phyloP scores from a whole-genome alignment of 306 rosid species.

The Arachis hypogaea region DNA sequence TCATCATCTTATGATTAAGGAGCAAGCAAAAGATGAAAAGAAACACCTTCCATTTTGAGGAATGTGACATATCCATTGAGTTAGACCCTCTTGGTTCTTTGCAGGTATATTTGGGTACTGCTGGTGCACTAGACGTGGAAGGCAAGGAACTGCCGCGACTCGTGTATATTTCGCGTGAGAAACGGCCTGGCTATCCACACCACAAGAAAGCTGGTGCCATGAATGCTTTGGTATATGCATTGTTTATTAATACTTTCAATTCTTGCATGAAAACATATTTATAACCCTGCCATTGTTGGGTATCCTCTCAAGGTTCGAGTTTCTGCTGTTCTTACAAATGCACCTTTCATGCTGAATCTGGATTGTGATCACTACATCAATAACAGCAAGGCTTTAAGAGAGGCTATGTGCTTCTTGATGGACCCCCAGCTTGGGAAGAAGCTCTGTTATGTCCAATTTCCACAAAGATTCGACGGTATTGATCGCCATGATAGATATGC shows the following conservation, averaged over 20 bases:
- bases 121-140: constrained; percentile 66
- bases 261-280: constrained; percentile 6
- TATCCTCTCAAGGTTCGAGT: constrained; percentile 50
- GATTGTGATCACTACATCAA: constrained; percentile 88
- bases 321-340: constrained; percentile 87
- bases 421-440: constrained; percentile 76
- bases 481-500: constrained; percentile 94
- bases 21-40: neutral
- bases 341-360: constrained; percentile 89
- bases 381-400: constrained; percentile 88
- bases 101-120: constrained; percentile 58
- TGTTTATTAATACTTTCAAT: neutral
- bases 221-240: constrained; percentile 65
- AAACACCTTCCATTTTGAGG: constrained; percentile 22
- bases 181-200: constrained; percentile 86
- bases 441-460: constrained; percentile 90
- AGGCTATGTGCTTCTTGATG: constrained; percentile 97
- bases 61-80: constrained; percentile 11
- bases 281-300: constrained; percentile 28
- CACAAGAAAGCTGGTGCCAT: constrained; percentile 98
- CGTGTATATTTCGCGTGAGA: constrained; percentile 85
- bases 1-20: neutral
- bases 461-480: constrained; percentile 95
- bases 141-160: constrained; percentile 79
- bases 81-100: constrained; percentile 17